These are phyloP conservation scores for Amborella trichopoda DNA, from an alignment of 164 flowering plant genomes.

Conservation along the genomic window DNA sequence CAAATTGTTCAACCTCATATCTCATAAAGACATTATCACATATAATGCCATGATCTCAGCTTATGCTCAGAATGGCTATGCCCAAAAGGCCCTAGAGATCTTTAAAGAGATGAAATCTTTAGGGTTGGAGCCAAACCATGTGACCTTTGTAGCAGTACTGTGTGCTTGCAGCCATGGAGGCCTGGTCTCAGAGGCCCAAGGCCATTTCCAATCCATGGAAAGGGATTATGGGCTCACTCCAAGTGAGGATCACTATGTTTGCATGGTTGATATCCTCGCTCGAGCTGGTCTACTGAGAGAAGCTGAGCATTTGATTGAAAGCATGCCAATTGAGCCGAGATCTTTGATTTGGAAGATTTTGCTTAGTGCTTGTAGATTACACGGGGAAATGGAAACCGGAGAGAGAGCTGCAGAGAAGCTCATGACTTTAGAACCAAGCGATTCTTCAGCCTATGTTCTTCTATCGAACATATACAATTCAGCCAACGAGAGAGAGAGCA, in stretches of 20 bases:
- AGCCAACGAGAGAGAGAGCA: constrained; percentile 10
- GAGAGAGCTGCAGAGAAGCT: constrained; percentile 16
- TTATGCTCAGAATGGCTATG: constrained; percentile 18
- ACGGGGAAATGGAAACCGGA: constrained; percentile 11
- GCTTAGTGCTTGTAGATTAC: constrained; percentile 14
- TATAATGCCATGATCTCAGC: constrained; percentile 22
- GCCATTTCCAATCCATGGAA: constrained; percentile 9
- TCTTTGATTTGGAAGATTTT: constrained; percentile 18
- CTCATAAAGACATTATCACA: constrained; percentile 14
- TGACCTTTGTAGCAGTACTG: constrained; percentile 15
- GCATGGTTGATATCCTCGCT: constrained; percentile 18
- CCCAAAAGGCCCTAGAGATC: constrained; percentile 14
- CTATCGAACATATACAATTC: constrained; percentile 18
- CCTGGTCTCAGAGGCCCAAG: constrained; percentile 13
- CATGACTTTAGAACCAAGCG: constrained; percentile 15
- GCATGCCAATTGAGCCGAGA: constrained; percentile 16
- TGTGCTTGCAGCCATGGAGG: constrained; percentile 19
- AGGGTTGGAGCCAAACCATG: constrained; percentile 11
- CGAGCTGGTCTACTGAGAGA: constrained; percentile 14
- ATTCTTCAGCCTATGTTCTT: constrained; percentile 21
- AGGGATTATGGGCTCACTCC: constrained; percentile 14
- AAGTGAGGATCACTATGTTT: constrained; percentile 17
- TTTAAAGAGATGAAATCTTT: constrained; percentile 13
- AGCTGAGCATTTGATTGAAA: constrained; percentile 16
- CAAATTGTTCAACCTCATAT: constrained; percentile 10